phyloP scores from a whole-genome alignment of 2,329 filamentous ascomycete genomes.

The Aspergillus sp. region DNA sequence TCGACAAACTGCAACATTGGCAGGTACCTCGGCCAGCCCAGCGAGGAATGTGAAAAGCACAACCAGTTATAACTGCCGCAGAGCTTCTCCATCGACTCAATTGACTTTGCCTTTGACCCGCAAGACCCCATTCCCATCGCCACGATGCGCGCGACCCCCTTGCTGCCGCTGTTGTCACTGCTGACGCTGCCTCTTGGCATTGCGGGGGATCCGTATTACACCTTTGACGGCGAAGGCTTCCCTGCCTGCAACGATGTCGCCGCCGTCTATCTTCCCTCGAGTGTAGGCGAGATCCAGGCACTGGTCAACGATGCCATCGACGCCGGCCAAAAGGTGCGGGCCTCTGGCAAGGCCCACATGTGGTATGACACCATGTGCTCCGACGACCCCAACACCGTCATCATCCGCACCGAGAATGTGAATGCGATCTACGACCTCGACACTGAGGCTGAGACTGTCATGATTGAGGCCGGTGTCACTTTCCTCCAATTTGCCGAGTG shows the following conservation, averaged over 20 bases:
- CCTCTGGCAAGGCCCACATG: slow-evolving; percentile 21
- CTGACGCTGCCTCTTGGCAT: slow-evolving; percentile 3
- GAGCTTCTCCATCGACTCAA: not conserved
- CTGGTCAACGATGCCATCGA: slow-evolving; percentile 17
- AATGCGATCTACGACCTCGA: slow-evolving; percentile 19
- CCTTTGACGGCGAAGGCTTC: slow-evolving; percentile 19
- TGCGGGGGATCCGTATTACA: slow-evolving; percentile 16
- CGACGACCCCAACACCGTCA: slow-evolving; percentile 21
- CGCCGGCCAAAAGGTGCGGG: slow-evolving; percentile 16
- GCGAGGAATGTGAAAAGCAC: not conserved
- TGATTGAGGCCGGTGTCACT: slow-evolving; percentile 20
- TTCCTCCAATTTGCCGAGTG: slow-evolving; percentile 21
- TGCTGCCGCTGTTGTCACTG: not conserved
- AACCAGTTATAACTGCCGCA: not conserved
- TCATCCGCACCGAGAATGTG: slow-evolving; percentile 18
- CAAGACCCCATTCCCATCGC: not conserved
- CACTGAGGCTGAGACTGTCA: slow-evolving; percentile 16
- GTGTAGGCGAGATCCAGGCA: slow-evolving; percentile 14
- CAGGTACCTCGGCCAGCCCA: not conserved
- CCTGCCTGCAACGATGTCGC: slow-evolving; percentile 22
- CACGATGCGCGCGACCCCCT: not conserved
- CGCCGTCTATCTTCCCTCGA: slow-evolving; percentile 8
- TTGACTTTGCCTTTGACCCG: not conserved
- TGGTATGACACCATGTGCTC: slow-evolving; percentile 24
- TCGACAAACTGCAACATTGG: not conserved